Evolutionary conservation across 2,329 filamentous ascomycete species (phyloP).

Genomic region (Pseudocercospora musae): DNA sequence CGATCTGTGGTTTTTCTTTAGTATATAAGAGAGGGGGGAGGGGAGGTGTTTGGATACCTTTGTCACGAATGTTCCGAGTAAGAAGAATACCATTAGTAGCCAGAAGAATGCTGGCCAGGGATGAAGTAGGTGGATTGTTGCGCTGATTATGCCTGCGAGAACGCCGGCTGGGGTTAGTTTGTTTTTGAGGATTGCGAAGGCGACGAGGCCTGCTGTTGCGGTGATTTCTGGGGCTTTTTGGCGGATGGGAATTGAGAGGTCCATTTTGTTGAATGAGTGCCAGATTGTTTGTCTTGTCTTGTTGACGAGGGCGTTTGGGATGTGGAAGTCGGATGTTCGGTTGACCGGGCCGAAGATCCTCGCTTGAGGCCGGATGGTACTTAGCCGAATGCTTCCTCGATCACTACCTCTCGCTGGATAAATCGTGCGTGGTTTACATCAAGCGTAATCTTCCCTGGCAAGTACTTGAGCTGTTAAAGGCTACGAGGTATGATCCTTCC

Average conservation of each 20-base stretch:
- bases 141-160: constrained; percentile 68
- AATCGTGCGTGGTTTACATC: too few relatives aligned
- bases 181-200: constrained; percentile 50
- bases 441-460: background rate
- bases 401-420: too few relatives aligned
- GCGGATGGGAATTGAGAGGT: constrained; percentile 23
- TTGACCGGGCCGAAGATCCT: background rate
- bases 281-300: background rate
- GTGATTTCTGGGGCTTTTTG: constrained; percentile 30
- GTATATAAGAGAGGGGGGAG: too few relatives aligned
- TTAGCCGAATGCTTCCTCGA: background rate
- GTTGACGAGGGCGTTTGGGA: background rate
- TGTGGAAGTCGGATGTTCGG: background rate
- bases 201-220: constrained; percentile 39
- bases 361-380: background rate
- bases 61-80: constrained; percentile 78
- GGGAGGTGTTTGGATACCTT: constrained; percentile 54
- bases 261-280: constrained; percentile 16
- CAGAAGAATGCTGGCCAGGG: constrained; percentile 91
- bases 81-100: constrained; percentile 79
- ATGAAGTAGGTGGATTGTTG: constrained; percentile 78
- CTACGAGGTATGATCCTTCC: background rate
- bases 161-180: constrained; percentile 73
- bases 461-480: background rate
- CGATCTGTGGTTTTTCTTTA: too few relatives aligned